These are phyloP conservation scores for Skeletonema tropicum DNA, from an alignment of 108 stramenopile species.

Conservation along the genomic window DNA sequence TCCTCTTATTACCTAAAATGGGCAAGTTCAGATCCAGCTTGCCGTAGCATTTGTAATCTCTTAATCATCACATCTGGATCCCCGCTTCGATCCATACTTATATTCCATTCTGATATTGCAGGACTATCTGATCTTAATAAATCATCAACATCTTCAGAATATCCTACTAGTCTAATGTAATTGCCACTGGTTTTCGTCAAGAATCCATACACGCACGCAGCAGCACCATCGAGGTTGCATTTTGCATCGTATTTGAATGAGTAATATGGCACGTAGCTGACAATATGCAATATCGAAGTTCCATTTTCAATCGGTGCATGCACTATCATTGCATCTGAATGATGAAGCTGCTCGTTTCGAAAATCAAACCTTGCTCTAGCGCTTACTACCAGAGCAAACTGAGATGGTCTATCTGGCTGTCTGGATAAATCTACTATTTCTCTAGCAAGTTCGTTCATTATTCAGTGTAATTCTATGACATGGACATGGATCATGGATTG, in stretches of 20 bases:
- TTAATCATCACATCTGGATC: background rate
- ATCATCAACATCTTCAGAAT: background rate
- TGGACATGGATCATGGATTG: too few species aligned
- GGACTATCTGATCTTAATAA: background rate
- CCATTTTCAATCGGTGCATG: background rate
- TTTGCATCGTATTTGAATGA: background rate
- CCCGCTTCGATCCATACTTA: background rate
- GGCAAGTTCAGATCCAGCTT: too few species aligned
- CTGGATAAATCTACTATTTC: background rate
- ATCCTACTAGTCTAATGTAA: background rate
- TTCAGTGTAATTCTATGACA: too few species aligned
- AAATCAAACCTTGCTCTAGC: background rate
- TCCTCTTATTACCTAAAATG: too few species aligned
- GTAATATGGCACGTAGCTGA: background rate
- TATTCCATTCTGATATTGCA: conserved; percentile 1
- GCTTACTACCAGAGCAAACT: background rate
- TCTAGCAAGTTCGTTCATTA: background rate
- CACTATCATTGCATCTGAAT: background rate
- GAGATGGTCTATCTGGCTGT: background rate
- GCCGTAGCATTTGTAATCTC: background rate
- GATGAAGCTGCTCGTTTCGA: background rate
- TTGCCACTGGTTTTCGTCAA: background rate
- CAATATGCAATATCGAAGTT: background rate
- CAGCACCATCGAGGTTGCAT: background rate
- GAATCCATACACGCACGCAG: background rate